Evolutionary conservation across 805 yeast species (phyloP).

Genomic region (Saccharomyces jurei): DNA sequence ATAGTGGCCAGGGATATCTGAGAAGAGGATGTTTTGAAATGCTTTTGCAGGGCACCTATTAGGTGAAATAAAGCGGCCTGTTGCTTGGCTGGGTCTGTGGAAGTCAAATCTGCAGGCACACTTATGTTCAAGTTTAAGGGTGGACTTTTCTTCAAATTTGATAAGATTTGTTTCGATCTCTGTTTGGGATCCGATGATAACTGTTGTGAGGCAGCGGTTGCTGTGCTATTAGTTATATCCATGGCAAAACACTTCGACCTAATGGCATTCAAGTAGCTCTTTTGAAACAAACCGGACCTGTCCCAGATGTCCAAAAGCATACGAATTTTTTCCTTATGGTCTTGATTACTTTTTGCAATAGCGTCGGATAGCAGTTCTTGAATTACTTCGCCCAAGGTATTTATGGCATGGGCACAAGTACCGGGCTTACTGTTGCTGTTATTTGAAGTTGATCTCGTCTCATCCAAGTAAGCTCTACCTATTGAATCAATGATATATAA

Average conservation of each 20-base stretch:
- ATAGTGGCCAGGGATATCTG: conserved; percentile 7
- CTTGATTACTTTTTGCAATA: conserved; percentile 45
- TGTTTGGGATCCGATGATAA: conserved; percentile 38
- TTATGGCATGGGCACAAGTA: conserved; percentile 65
- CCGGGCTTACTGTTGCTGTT: conserved; percentile 53
- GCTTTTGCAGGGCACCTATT: conserved; percentile 28
- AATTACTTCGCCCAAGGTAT: conserved; percentile 54
- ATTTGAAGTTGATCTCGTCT: conserved; percentile 51
- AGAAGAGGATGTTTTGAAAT: conserved; percentile 1
- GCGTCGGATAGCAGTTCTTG: conserved; percentile 58
- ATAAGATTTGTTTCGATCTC: conserved; percentile 26
- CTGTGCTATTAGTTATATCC: conserved; percentile 32
- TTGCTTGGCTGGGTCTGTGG: conserved; percentile 29
- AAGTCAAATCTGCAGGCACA: conserved; percentile 17
- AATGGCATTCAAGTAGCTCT: conserved; percentile 45
- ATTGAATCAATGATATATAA: conserved; percentile 89
- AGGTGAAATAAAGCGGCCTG: conserved; percentile 37
- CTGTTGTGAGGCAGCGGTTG: conserved; percentile 22
- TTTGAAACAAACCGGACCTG: conserved; percentile 67
- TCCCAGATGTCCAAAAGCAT: conserved; percentile 92
- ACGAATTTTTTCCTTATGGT: conserved; percentile 62
- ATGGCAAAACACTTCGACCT: conserved; percentile 47
- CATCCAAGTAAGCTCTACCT: conserved; percentile 76
- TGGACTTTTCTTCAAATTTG: conserved; percentile 10
- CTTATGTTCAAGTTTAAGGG: conserved; percentile 14